Evolutionary conservation across 768 basidiomycete species (phyloP), one percentile per base, ranked within the genome.

Genomic region (Mycena indigotica): DNA sequence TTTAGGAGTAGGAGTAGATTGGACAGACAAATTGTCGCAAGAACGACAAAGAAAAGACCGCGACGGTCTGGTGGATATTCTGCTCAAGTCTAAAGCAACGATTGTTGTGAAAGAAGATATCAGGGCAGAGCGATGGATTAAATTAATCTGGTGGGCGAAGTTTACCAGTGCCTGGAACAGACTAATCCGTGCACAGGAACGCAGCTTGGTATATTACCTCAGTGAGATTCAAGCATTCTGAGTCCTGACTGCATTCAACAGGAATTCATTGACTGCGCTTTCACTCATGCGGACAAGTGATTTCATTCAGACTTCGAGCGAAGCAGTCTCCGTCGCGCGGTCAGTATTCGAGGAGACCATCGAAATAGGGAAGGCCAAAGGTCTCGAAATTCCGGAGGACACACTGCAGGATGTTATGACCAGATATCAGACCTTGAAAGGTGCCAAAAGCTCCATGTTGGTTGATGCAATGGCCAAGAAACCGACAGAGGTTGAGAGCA

Each of bases 251-350:
- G 35, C 10, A 38, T 23, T n/a, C n/a, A n/a, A 19, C 26, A 59
- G 58, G 58, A 59, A 59, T 25, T 40, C 57, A 5, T 21, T 58
- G 17, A 58, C 52, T 5, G 57, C 57, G 29, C 28, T 58, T 45
- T 53, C 58, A 3, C 53, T 32, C 26, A 51, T 59, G 8, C 41
- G 53, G 35, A 59, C 58, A 3, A 25, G 48, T 16, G 58, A 59
- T 29, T 59, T 55, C 32, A 50, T 59, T 15, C 19, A 26, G 10
- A 59, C 58, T 13, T 59, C 53, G 0, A 4, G 25, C 16, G 23
- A 13, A 26, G 58, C 58, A 23, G 39, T n/a, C 15, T 21, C 28
- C 2, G 48, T 59, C 12, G 58, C 58, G 28, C 53, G 49, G 8
- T 29, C 26, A 5, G 50, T 59, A 40, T 44, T 59, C 26, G n/a